Conservation (phyloP, 1,284 basidiomycete genomes). For the Tilletia caries region DNA sequence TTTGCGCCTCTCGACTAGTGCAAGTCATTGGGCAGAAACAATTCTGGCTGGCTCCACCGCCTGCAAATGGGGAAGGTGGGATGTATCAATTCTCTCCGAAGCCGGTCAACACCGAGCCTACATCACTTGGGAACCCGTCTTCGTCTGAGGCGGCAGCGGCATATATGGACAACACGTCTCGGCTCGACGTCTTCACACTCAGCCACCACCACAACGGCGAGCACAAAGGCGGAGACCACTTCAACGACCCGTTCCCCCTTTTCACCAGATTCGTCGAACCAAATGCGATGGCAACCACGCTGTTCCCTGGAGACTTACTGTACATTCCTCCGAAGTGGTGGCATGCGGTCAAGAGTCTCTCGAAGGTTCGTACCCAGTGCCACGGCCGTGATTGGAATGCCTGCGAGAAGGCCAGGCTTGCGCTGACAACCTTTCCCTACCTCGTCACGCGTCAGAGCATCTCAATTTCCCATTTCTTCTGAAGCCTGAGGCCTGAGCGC, state of each 20-base stretch:
- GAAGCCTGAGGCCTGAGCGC: background rate
- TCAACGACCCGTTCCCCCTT: background rate
- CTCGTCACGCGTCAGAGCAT: conserved; percentile 14
- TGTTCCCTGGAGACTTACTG: conserved; percentile 37
- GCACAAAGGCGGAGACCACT: background rate
- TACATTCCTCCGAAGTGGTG: conserved; percentile 43
- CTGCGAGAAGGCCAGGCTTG: background rate
- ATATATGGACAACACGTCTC: conserved; percentile 34
- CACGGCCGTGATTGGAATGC: background rate
- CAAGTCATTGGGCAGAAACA: conserved; percentile 85
- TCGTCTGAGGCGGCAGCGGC: conserved; percentile 18
- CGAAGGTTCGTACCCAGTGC: conserved; percentile 14
- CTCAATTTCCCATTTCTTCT: conserved; percentile 20
- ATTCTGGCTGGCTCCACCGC: conserved; percentile 81
- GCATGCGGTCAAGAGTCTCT: conserved; percentile 35
- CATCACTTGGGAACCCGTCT: background rate
- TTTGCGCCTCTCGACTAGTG: conserved; percentile 57
- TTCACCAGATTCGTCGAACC: conserved; percentile 20
- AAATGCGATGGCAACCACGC: conserved; percentile 20
- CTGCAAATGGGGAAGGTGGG: background rate
- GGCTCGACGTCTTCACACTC: conserved; percentile 28
- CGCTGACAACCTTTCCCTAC: background rate
- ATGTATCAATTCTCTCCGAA: conserved; percentile 15
- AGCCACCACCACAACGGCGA: background rate
- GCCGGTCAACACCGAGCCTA: background rate